Percentiles rank a stretch among this genome's conserved stretches.
These are phyloP conservation scores for Xylariaceae sp. DNA, from an alignment of 2,329 filamentous ascomycete species.

Conservation along the genomic window DNA sequence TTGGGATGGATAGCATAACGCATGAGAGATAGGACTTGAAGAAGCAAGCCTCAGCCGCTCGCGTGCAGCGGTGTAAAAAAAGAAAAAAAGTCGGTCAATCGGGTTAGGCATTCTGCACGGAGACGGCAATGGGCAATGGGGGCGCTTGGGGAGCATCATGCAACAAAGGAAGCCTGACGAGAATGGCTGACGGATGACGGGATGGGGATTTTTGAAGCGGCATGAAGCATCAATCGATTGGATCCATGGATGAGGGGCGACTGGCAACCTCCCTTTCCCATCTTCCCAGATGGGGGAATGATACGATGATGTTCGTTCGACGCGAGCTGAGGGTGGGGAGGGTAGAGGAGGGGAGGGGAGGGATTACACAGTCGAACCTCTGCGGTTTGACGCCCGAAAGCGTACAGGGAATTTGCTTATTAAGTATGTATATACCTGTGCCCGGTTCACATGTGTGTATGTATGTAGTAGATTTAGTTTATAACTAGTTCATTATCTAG, in stretches of 20 bases:
- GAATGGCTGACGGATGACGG: slow-evolving; percentile 3
- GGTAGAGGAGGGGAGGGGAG: not conserved
- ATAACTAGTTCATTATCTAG: too few relatives aligned
- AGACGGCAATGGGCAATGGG: slow-evolving; percentile 5
- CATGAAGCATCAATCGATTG: slow-evolving; percentile 25
- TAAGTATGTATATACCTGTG: too few relatives aligned
- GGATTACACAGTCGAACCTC: too few relatives aligned
- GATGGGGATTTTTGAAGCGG: slow-evolving; percentile 17
- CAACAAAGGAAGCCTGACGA: slow-evolving; percentile 3
- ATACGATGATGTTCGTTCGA: slow-evolving; percentile 19
- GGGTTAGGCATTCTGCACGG: slow-evolving; percentile 21
- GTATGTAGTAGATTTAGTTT: too few relatives aligned
- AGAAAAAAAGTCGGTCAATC: not conserved
- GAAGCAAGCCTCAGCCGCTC: not conserved
- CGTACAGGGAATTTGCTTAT: too few relatives aligned
- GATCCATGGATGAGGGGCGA: not conserved
- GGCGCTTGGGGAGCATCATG: slow-evolving; percentile 26
- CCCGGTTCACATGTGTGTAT: too few relatives aligned
- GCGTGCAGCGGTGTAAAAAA: not conserved
- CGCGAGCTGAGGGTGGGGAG: slow-evolving; percentile 17
- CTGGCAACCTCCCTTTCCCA: too few relatives aligned
- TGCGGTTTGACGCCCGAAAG: too few relatives aligned
- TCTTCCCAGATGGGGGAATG: slow-evolving; percentile 6
- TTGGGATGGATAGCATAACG: slow-evolving; percentile 1
- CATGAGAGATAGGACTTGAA: not conserved